A percentile compares a stretch with the other conserved stretches of the same genome.
phyloP scores from a whole-genome alignment of 1,284 basidiomycete genomes.

The Ganoderma meredithae region DNA sequence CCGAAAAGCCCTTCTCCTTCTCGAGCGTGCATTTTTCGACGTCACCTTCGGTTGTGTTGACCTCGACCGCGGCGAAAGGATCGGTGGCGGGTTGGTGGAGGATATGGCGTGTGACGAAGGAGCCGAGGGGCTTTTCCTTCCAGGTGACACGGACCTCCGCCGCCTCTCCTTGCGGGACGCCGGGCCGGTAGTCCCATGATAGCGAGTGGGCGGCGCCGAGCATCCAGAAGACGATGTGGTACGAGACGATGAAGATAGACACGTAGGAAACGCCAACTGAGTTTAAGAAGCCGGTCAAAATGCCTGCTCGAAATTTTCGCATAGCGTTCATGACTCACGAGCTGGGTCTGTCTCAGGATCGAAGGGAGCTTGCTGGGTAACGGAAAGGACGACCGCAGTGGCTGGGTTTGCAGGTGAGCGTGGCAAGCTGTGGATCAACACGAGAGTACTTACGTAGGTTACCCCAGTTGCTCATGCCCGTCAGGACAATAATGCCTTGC shows the following conservation, averaged over 20 bases:
- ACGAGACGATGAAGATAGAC: constrained; percentile 50
- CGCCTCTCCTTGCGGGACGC: constrained; percentile 47
- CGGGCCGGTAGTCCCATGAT: constrained; percentile 49
- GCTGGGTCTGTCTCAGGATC: constrained; percentile 51
- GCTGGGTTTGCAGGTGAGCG: constrained; percentile 36
- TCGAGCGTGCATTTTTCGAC: constrained; percentile 20
- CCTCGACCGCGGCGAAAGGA: constrained; percentile 2
- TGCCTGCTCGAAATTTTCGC: not conserved
- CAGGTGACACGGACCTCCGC: constrained; percentile 44
- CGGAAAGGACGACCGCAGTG: constrained; percentile 55
- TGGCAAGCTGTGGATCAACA: not conserved
- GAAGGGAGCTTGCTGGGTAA: constrained; percentile 54
- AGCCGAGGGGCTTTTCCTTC: constrained; percentile 49
- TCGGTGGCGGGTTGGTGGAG: constrained; percentile 19
- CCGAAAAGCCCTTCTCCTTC: constrained; percentile 16
- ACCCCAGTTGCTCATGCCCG: constrained; percentile 59
- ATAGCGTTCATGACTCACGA: constrained; percentile 38
- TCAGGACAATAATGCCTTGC: constrained; percentile 48
- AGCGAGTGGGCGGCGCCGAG: constrained; percentile 47
- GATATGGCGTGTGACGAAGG: constrained; percentile 38
- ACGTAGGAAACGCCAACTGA: constrained; percentile 51
- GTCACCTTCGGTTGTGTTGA: constrained; percentile 16
- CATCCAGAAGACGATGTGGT: constrained; percentile 50
- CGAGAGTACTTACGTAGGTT: constrained; percentile 42
- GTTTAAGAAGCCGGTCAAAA: not conserved